phyloP scores from a whole-genome alignment of 129 eudicot genomes.

The Flaveria ramosissima region DNA sequence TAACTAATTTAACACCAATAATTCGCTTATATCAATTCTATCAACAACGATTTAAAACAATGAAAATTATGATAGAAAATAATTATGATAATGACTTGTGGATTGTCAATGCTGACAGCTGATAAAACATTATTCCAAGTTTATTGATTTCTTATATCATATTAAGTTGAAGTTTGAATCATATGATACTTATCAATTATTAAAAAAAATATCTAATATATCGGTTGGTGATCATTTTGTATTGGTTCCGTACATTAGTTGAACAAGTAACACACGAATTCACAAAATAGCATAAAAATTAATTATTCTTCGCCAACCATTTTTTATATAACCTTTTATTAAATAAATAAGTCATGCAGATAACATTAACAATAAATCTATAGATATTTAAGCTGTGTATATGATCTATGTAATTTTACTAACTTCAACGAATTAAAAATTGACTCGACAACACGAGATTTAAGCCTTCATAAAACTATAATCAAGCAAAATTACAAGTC shows the following conservation, averaged over 20 bases:
- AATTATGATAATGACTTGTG: background rate
- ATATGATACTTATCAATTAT: background rate
- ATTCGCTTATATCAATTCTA: no score
- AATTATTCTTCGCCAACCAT: no score
- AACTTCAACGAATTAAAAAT: no score
- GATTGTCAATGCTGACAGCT: constrained; percentile 11
- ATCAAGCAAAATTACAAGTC: background rate
- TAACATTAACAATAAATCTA: no score
- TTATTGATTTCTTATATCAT: background rate
- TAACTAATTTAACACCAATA: background rate
- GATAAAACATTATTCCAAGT: background rate
- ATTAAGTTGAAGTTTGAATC: background rate
- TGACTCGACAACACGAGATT: no score
- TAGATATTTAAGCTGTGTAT: no score
- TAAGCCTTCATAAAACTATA: background rate
- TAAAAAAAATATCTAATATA: background rate
- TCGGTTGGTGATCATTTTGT: background rate
- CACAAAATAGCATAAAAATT: no score
- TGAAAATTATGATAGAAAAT: background rate
- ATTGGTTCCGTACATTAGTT: background rate
- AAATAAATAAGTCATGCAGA: no score
- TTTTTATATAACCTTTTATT: no score
- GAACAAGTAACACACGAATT: background rate
- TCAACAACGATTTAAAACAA: background rate
- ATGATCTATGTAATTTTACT: no score